Base-by-base conservation (phyloP, 805 yeast species). In the Metschnikowia baotianmanensis region DNA sequence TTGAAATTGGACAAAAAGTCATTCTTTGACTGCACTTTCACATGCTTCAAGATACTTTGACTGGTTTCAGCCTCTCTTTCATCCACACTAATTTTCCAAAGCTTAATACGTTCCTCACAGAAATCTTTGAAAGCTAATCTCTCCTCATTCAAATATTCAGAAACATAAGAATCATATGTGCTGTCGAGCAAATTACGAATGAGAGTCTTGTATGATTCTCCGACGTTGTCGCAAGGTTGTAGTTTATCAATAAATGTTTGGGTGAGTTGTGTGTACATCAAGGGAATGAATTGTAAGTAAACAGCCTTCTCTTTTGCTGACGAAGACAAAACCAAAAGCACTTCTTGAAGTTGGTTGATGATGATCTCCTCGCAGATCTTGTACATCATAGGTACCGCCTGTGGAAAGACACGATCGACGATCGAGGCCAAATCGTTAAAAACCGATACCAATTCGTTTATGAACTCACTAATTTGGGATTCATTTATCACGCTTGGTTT, bases 1-100 rank as follows among this genome's bases (percentile, higher is more conserved):
- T 79, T 74, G 59, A 83, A 83, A 47, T 80, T 79, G 15, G 80
- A 66, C 41, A 83, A 67, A 38, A 83, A 73, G 50, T 82, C 87
- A 52, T 69, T 69, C 44, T 78, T 77, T 10, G 80, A 52, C 45
- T 69, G 73, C 8, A 58, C 75, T 45, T 65, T 62, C 9, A 78
- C 82, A 36, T 72, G 72, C 48, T 74, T 71, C 58, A 75, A 62
- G 24, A 79, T 67, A 33, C 60, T 64, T 30, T 67, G 62, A 16
- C 76, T 76, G 0, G 76, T 72, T 45, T 71, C 78, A 8, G 61
- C 64, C 46, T 78, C 83, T 33, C 73, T 58, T 38, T 65, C 66
- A 3, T 65, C 61, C 0, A 74, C 56, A 5, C 57, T 46, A 10
- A 50, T 47, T 16, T 62, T 63, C 75, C 75, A 70, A 15, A 55